Evolutionary conservation across 371 early-diverging fungal genomes (phyloP).

Genomic region (Mucor plumbeus): DNA sequence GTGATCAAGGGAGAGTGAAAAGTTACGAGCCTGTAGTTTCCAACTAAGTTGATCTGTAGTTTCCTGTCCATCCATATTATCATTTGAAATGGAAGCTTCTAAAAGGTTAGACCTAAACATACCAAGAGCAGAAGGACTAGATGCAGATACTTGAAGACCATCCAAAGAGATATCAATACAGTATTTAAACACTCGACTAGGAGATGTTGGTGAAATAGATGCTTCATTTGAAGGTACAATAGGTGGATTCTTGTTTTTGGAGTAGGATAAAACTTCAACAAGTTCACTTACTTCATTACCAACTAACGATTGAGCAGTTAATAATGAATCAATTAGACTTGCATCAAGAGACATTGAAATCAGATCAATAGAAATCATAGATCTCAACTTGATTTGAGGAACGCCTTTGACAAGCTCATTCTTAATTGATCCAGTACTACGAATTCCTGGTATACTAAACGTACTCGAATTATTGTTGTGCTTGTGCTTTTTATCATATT

Average conservation of each 20-base stretch:
- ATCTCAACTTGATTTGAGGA: slow-evolving; percentile 40
- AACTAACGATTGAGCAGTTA: slow-evolving; percentile 79
- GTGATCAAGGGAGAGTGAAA: slow-evolving; percentile 67
- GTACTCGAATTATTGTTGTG: slow-evolving; percentile 43
- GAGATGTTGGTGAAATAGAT: background rate
- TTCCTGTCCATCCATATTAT: slow-evolving; percentile 14
- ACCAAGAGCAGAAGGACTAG: slow-evolving; percentile 67
- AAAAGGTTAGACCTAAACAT: slow-evolving; percentile 72
- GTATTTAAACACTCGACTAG: slow-evolving; percentile 45
- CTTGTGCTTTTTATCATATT: slow-evolving; percentile 16
- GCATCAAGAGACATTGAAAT: slow-evolving; percentile 70
- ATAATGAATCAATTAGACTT: slow-evolving; percentile 76
- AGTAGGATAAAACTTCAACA: slow-evolving; percentile 71
- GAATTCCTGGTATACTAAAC: slow-evolving; percentile 65
- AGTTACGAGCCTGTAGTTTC: slow-evolving; percentile 60
- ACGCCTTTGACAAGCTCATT: slow-evolving; percentile 18
- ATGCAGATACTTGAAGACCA: slow-evolving; percentile 70
- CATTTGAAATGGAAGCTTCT: slow-evolving; percentile 64
- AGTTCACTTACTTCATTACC: slow-evolving; percentile 82
- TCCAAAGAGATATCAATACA: slow-evolving; percentile 65
- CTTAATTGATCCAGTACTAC: slow-evolving; percentile 58
- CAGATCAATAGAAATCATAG: slow-evolving; percentile 67
- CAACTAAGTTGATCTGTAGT: slow-evolving; percentile 41
- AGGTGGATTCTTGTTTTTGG: slow-evolving; percentile 27
- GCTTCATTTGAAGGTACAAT: background rate